These are phyloP conservation scores for Serendipita sp. DNA, from an alignment of 1,284 basidiomycete species.

Conservation along the genomic window DNA sequence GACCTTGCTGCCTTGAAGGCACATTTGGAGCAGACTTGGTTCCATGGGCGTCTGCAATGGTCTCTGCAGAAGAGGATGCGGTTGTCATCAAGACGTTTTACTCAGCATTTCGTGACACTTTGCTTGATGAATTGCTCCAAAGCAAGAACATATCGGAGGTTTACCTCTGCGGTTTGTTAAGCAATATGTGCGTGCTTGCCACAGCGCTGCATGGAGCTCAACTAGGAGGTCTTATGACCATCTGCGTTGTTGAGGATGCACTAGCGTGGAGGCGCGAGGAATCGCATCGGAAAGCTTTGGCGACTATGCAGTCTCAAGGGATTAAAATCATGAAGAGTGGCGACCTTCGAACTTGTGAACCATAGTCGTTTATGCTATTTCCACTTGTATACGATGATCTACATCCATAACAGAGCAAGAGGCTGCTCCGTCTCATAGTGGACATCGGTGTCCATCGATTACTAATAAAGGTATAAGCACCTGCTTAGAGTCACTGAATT, in stretches of 20 bases:
- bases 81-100: background rate
- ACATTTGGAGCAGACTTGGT: background rate
- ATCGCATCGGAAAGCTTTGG: background rate
- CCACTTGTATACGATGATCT: too few relatives aligned
- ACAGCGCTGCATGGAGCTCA: background rate
- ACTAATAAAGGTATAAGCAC: background rate
- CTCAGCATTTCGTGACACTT: background rate
- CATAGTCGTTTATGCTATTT: too few relatives aligned
- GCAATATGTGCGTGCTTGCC: constrained; percentile 5
- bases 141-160: background rate
- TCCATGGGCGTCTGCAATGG: background rate
- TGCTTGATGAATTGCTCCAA: background rate
- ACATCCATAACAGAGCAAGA: too few relatives aligned
- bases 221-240: background rate
- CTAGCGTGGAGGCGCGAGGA: background rate
- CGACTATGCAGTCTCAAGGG: background rate
- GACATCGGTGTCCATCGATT: too few relatives aligned
- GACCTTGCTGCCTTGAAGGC: background rate
- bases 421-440: too few relatives aligned
- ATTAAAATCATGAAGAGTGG: background rate
- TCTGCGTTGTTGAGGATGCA: background rate
- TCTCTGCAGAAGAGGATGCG: background rate
- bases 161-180: background rate
- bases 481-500: background rate
- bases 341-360: background rate